phyloP scores from a whole-genome alignment of 2,329 filamentous ascomycete species.

The Stagonosporopsis tanaceti region DNA sequence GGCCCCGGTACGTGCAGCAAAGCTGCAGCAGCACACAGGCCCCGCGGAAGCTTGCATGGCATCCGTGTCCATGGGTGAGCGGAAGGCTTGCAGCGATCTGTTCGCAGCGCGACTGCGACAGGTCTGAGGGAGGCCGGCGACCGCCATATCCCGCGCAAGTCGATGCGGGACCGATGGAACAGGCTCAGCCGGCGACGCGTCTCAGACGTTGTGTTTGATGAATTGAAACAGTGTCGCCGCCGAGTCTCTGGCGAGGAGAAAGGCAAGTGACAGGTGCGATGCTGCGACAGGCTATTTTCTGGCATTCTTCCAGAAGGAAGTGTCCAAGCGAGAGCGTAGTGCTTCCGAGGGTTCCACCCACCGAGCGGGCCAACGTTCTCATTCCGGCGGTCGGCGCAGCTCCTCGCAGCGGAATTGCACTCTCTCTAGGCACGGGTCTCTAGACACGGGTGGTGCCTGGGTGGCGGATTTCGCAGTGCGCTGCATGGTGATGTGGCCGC shows the following conservation, averaged over 20 bases:
- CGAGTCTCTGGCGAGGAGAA: conserved; percentile 14
- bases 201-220: conserved; percentile 26
- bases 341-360: conserved; percentile 31
- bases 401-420: conserved; percentile 11
- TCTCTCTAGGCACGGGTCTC: conserved; percentile 1
- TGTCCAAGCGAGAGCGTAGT: conserved; percentile 30
- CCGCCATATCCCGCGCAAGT: background rate
- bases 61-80: conserved; percentile 39
- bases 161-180: conserved; percentile 3
- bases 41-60: conserved; percentile 35
- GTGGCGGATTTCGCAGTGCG: conserved; percentile 4
- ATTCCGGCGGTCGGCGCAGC: conserved; percentile 26
- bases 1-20: conserved; percentile 37
- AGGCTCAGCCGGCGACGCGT: conserved; percentile 27
- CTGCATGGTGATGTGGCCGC: conserved; percentile 1
- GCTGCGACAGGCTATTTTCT: conserved; percentile 24
- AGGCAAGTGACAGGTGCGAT: conserved; percentile 22
- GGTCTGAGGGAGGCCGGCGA: conserved; percentile 31
- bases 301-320: conserved; percentile 34
- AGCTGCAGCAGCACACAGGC: conserved; percentile 27
- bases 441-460: conserved; percentile 9
- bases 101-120: conserved; percentile 30
- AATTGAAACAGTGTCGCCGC: conserved; percentile 24
- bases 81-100: conserved; percentile 45
- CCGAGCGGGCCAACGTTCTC: conserved; percentile 33